These are phyloP conservation scores for Apiospora pterosperma DNA, from an alignment of 2,329 filamentous ascomycete species.

Conservation along the genomic window DNA sequence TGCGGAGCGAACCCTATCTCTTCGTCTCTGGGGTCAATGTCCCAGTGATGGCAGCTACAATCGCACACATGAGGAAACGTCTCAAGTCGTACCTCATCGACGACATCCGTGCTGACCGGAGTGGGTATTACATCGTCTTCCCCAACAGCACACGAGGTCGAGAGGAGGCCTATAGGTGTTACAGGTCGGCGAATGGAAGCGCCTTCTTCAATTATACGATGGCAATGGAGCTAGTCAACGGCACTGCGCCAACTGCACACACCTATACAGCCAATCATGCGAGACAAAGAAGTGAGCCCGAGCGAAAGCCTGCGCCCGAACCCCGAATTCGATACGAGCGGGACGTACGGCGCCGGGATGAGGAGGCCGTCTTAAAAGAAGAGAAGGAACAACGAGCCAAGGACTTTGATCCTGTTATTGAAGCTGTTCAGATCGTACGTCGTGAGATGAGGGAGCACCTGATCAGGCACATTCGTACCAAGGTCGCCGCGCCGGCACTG, in stretches of 20 bases:
- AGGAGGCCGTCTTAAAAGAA: conserved; percentile 79
- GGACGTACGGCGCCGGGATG: conserved; percentile 70
- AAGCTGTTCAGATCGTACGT: conserved; percentile 75
- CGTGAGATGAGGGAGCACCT: conserved; percentile 83
- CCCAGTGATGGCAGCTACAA: conserved; percentile 79
- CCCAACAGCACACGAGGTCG: conserved; percentile 73
- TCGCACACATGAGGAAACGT: conserved; percentile 86
- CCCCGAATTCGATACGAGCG: conserved; percentile 61
- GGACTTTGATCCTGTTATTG: conserved; percentile 84
- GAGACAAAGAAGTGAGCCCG: conserved; percentile 20
- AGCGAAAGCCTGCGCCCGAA: conserved; percentile 33
- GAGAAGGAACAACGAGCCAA: conserved; percentile 85
- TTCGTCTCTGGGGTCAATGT: conserved; percentile 87
- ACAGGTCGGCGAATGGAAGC: conserved; percentile 71
- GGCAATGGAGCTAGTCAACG: conserved; percentile 75
- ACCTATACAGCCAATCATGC: conserved; percentile 22
- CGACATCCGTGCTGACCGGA: conserved; percentile 77
- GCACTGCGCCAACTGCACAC: conserved; percentile 26
- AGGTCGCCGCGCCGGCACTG: conserved; percentile 77
- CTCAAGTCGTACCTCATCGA: conserved; percentile 80
- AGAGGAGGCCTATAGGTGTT: conserved; percentile 78
- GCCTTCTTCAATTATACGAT: conserved; percentile 89
- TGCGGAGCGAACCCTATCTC: conserved; percentile 81
- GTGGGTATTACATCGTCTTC: conserved; percentile 92
- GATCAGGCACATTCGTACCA: conserved; percentile 82